Evolutionary conservation across 2,329 filamentous ascomycete genomes (phyloP).

Genomic region (Aspergillus jensenii): DNA sequence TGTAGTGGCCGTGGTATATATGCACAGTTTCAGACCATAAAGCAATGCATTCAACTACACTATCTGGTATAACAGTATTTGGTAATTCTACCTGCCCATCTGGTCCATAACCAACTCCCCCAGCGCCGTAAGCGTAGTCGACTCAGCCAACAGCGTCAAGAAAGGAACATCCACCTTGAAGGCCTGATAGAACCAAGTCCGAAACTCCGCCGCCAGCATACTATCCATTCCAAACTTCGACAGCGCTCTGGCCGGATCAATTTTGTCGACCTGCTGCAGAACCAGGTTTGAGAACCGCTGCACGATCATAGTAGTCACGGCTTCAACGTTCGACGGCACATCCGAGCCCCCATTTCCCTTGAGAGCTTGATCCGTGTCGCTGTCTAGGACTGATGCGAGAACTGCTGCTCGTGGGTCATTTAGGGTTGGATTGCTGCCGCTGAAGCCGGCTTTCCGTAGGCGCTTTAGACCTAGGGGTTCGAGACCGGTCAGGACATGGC

Average conservation of each 20-base stretch:
- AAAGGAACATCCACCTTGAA: neutral
- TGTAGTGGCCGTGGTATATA: constrained; percentile 1
- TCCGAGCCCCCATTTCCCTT: neutral
- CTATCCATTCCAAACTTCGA: neutral
- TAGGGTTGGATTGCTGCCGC: neutral
- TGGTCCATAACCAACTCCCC: neutral
- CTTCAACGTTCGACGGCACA: neutral
- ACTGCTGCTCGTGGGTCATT: neutral
- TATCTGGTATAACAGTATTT: too few species aligned
- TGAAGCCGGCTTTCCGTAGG: neutral
- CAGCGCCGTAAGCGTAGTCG: neutral
- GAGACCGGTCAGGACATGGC: neutral
- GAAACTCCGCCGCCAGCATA: neutral
- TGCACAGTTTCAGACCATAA: too few species aligned
- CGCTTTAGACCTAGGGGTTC: neutral
- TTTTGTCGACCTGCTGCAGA: neutral
- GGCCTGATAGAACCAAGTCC: neutral
- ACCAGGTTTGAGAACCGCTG: neutral
- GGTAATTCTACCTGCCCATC: neutral
- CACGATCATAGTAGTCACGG: neutral
- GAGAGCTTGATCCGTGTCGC: neutral
- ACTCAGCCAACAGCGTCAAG: neutral
- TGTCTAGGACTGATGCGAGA: neutral
- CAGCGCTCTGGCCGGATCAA: neutral
- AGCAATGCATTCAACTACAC: too few species aligned